These are phyloP conservation scores for Roridomyces roridus DNA, from an alignment of 768 basidiomycete species.

Conservation along the genomic window DNA sequence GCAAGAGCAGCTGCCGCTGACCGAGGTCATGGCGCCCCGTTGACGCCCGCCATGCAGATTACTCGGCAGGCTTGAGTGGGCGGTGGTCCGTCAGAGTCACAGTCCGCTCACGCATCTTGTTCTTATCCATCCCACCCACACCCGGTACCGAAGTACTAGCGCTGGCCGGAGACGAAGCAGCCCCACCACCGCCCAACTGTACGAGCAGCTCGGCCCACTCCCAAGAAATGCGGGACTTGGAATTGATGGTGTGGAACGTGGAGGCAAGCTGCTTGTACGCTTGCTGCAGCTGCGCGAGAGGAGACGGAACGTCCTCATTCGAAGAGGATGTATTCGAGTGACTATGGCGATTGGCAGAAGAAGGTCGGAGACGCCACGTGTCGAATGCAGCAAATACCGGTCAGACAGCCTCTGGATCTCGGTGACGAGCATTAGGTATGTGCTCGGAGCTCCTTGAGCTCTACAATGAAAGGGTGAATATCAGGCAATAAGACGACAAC, in stretches of 20 bases:
- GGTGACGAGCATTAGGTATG: slow-evolving; percentile 58
- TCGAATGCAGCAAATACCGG: slow-evolving; percentile 33
- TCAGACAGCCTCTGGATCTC: slow-evolving; percentile 65
- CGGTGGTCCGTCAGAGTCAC: slow-evolving; percentile 69
- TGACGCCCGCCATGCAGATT: slow-evolving; percentile 74
- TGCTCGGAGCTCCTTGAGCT: slow-evolving; percentile 70
- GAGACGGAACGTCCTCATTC: slow-evolving; percentile 32
- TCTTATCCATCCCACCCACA: slow-evolving; percentile 21
- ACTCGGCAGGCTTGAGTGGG: slow-evolving; percentile 43
- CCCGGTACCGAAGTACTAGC: slow-evolving; percentile 49
- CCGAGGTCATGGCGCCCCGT: slow-evolving; percentile 86
- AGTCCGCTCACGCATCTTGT: slow-evolving; percentile 63
- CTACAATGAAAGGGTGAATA: slow-evolving; percentile 45
- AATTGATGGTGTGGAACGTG: slow-evolving; percentile 67
- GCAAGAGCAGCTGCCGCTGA: slow-evolving; percentile 76
- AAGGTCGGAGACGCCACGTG: slow-evolving; percentile 20
- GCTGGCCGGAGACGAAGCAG: slow-evolving; percentile 37
- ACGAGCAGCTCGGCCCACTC: slow-evolving; percentile 89
- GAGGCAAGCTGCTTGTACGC: slow-evolving; percentile 64
- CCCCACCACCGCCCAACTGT: slow-evolving; percentile 75
- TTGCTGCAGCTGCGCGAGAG: slow-evolving; percentile 28
- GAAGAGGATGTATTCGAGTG: slow-evolving; percentile 26
- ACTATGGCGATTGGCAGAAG: slow-evolving; percentile 24
- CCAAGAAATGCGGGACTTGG: slow-evolving; percentile 84
- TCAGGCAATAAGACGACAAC: not conserved